Base-by-base conservation (phyloP, 768 basidiomycete species). In the Boletus subcaerulescens region DNA sequence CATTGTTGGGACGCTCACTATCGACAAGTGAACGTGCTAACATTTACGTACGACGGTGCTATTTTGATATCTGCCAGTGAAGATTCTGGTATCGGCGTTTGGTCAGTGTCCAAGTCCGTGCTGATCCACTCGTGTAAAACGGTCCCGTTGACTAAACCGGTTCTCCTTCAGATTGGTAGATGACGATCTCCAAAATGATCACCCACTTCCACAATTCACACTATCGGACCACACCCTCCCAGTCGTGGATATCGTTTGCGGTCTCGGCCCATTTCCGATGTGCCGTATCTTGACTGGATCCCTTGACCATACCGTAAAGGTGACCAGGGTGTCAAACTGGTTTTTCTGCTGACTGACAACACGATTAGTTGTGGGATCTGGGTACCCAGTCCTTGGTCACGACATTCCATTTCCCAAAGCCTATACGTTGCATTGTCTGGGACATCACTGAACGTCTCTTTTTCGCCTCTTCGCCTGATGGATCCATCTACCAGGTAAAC, bases 1-100 rank as follows among this genome's bases (percentile, higher is more conserved):
- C 85, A 88, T 61, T 82, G 90, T 0, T 94, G 94, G 85, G 95
- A 98, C 56, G 95, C 95, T 17, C 96, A 98, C 71, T 99, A 98
- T 74, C 89, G 96, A 54, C 80, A 85, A 66, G 81, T 98, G 49
- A 89, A 83, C 56, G 86, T 88, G 10, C 72, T 98, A 3, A 83
- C 81, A 41, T 98, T 98, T 68, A 89, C 92, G 10, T 77, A 77
- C 18, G 94, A 97, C 65, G 89, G 90, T 33, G 81, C 80, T 43
- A 83, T 86, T 6, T 76, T 99, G 43, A 63, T 98, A 17, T 90
- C 92, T 33, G 93, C 89, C 5, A 93, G 91, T 52, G 91, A 96
- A 58, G 97, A 99, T 67, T 91, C 95, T 42, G 84, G 85, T 35
- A 81, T 93, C 52, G 85, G 82, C 71, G 86, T 98, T 57, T 98